Conservation (phyloP, 371 early-diverging fungal species). For the Rhizopus sp. region DNA sequence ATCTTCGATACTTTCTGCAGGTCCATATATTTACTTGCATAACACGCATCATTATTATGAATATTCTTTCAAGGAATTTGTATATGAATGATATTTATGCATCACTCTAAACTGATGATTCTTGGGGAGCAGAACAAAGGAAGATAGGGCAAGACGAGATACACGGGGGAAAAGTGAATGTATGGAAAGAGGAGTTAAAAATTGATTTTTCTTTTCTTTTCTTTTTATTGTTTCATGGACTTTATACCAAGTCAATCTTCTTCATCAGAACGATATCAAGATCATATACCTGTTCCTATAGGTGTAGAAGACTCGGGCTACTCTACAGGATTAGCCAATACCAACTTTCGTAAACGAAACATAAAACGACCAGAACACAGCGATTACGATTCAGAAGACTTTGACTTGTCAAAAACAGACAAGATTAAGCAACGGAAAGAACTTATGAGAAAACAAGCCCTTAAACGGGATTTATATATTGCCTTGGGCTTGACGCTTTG, state of each 20-base stretch:
- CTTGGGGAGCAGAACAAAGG: too few relatives aligned
- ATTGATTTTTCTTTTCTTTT: too few relatives aligned
- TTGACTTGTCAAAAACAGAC: conserved; percentile 29
- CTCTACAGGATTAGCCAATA: conserved; percentile 12
- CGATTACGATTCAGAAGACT: conserved; percentile 21
- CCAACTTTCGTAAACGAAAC: conserved; percentile 22
- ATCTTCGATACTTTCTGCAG: too few relatives aligned
- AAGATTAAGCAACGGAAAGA: conserved; percentile 27
- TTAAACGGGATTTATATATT: conserved; percentile 40
- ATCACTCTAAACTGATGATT: too few relatives aligned
- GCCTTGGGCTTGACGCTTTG: conserved; percentile 34
- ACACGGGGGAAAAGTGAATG: too few relatives aligned
- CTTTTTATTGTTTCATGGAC: background rate
- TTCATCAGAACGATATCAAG: conserved; percentile 7
- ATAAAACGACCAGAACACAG: background rate
- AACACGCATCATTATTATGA: too few relatives aligned
- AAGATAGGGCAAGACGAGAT: too few relatives aligned
- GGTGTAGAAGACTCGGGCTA: conserved; percentile 13
- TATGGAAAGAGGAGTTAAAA: too few relatives aligned
- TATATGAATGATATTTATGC: too few relatives aligned
- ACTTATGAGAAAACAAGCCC: conserved; percentile 14
- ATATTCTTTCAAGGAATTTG: too few relatives aligned
- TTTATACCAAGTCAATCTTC: background rate
- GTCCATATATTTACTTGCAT: too few relatives aligned
- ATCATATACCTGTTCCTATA: conserved; percentile 26